phyloP scores from a whole-genome alignment of 106 monocot genomes.

The Alisma plantagoaquatica region DNA sequence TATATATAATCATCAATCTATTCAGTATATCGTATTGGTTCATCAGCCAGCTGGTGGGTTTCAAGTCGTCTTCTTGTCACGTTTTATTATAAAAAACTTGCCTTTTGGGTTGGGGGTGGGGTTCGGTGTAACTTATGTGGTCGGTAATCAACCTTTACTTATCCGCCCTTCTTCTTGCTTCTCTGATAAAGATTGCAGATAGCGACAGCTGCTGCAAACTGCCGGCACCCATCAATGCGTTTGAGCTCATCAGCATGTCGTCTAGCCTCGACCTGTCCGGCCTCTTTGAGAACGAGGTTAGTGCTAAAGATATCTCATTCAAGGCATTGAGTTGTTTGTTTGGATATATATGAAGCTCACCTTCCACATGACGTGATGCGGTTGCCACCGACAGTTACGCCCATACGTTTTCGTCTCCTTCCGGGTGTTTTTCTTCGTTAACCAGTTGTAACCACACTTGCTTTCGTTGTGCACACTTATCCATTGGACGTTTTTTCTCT shows the following conservation, averaged over 20 bases:
- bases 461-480: neutral
- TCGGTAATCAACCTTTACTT: too few species aligned
- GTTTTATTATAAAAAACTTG: neutral
- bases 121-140: too few species aligned
- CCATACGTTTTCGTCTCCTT: neutral
- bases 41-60: neutral
- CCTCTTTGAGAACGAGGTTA: conserved; percentile 86
- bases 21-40: neutral
- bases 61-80: neutral
- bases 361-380: too few species aligned
- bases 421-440: neutral
- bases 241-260: conserved; percentile 90
- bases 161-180: too few species aligned
- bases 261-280: conserved; percentile 87
- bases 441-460: neutral
- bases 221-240: conserved; percentile 63
- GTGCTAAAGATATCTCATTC: too few species aligned
- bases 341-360: too few species aligned
- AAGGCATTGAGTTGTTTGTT: too few species aligned
- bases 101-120: too few species aligned
- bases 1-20: too few species aligned
- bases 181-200: conserved; percentile 23
- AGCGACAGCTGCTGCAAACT: conserved; percentile 12
- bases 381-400: too few species aligned
- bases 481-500: conserved; percentile 7